phyloP scores from a whole-genome alignment of 2,329 filamentous ascomycete species.

The Beauveria rudraprayagi region DNA sequence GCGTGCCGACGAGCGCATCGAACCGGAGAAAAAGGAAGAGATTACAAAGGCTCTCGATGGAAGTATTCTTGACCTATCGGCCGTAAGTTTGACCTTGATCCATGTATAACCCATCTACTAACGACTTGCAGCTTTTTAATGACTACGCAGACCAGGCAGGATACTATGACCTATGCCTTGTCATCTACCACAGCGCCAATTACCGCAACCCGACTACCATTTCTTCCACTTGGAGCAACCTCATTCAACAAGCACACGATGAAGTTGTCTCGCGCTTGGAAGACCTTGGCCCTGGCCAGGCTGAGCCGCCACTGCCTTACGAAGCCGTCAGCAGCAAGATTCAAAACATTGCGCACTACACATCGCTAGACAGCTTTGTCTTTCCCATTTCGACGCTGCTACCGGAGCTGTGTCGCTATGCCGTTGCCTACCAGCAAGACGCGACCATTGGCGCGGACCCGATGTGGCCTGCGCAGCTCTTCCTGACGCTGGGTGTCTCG shows the following conservation, averaged over 20 bases:
- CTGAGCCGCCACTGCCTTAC: constrained; percentile 50
- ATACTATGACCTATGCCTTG: constrained; percentile 88
- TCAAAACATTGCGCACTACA: constrained; percentile 56
- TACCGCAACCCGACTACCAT: constrained; percentile 85
- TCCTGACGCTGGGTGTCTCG: constrained; percentile 47
- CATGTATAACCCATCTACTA: constrained; percentile 9
- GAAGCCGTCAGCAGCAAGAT: constrained; percentile 60
- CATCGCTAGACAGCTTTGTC: constrained; percentile 56
- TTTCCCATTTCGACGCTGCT: constrained; percentile 56
- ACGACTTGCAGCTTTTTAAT: constrained; percentile 67
- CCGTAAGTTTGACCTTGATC: constrained; percentile 45
- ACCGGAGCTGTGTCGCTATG: constrained; percentile 55
- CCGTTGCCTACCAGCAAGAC: constrained; percentile 50
- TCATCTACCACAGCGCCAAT: constrained; percentile 88
- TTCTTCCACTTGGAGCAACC: constrained; percentile 70
- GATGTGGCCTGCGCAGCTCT: constrained; percentile 49
- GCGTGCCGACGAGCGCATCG: constrained; percentile 62
- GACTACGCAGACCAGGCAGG: constrained; percentile 80
- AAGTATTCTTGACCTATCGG: constrained; percentile 66
- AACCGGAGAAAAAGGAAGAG: constrained; percentile 51
- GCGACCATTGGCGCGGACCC: constrained; percentile 48
- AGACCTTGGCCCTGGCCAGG: constrained; percentile 32
- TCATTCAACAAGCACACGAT: constrained; percentile 65
- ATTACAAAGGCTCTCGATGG: constrained; percentile 66
- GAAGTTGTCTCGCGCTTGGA: constrained; percentile 38